phyloP scores from a whole-genome alignment of 1,284 basidiomycete genomes.

The Xerocomus amazonicus region DNA sequence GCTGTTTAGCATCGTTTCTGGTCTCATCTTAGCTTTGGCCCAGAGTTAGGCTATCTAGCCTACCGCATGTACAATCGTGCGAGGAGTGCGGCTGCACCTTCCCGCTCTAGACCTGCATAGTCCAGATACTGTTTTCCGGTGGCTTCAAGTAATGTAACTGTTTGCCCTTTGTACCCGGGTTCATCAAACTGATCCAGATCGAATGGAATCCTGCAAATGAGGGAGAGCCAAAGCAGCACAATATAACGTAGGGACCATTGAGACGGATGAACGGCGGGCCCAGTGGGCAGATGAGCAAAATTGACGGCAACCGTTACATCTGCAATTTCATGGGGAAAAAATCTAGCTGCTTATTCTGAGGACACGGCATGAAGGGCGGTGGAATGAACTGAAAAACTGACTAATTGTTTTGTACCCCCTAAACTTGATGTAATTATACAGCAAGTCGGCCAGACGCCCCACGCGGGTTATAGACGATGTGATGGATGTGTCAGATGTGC shows the following conservation, averaged over 20 bases:
- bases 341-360: slow-evolving; percentile 58
- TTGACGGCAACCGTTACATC: slow-evolving; percentile 77
- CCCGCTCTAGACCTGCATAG: slow-evolving; percentile 77
- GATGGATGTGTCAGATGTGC: slow-evolving; percentile 36
- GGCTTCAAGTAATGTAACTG: slow-evolving; percentile 53
- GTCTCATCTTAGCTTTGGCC: slow-evolving; percentile 12
- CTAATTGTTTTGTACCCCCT: slow-evolving; percentile 92
- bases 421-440: slow-evolving; percentile 87
- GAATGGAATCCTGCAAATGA: slow-evolving; percentile 94
- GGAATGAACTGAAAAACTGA: slow-evolving; percentile 41
- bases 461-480: slow-evolving; percentile 43
- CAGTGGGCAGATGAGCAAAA: slow-evolving; percentile 55
- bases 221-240: slow-evolving; percentile 87
- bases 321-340: slow-evolving; percentile 86
- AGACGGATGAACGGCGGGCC: slow-evolving; percentile 39
- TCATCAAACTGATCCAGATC: slow-evolving; percentile 83
- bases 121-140: slow-evolving; percentile 60
- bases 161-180: slow-evolving; percentile 42
- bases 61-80: slow-evolving; percentile 78
- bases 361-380: slow-evolving; percentile 2
- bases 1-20: slow-evolving; percentile 61
- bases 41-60: slow-evolving; percentile 9
- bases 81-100: slow-evolving; percentile 71
- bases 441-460: slow-evolving; percentile 54
- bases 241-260: slow-evolving; percentile 86